Conservation (phyloP, 2,329 filamentous ascomycete species). For the Neofusicoccum umdonicola region DNA sequence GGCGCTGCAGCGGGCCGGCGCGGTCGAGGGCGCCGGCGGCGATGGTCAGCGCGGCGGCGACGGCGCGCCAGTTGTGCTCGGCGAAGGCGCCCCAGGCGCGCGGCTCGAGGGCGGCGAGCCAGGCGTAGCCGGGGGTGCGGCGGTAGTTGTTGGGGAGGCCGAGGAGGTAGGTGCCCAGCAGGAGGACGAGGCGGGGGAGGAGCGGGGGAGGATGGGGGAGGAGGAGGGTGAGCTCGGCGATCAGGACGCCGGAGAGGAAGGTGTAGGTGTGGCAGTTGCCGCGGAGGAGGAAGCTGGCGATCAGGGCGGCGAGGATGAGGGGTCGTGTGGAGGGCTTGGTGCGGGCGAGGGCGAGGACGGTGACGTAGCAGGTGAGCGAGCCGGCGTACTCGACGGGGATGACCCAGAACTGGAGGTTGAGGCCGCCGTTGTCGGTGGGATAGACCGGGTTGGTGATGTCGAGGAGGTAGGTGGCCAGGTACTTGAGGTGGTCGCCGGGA, state of each 20-base stretch:
- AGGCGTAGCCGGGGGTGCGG: constrained; percentile 52
- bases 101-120: constrained; percentile 47
- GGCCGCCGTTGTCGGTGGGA: not conserved
- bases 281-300: not conserved
- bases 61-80: constrained; percentile 58
- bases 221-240: not conserved
- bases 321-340: not conserved
- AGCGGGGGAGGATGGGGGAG: no score
- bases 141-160: constrained; percentile 42
- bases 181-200: constrained; percentile 34
- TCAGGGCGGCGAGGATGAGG: not conserved
- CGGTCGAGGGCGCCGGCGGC: not conserved
- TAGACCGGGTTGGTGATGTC: constrained; percentile 4
- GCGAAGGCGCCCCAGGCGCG: constrained; percentile 45
- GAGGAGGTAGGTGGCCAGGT: not conserved
- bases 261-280: constrained; percentile 2
- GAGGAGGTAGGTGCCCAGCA: constrained; percentile 50
- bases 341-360: constrained; percentile 8
- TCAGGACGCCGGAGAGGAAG: constrained; percentile 12
- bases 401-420: constrained; percentile 19
- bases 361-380: constrained; percentile 5
- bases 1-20: constrained; percentile 23
- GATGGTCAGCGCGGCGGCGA: constrained; percentile 42
- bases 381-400: constrained; percentile 16
- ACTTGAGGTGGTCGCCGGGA: not conserved